Percentiles rank a stretch among this genome's conserved stretches.
Conservation (phyloP, 768 basidiomycete species). For the Boletus pseudo-olivaceus region DNA sequence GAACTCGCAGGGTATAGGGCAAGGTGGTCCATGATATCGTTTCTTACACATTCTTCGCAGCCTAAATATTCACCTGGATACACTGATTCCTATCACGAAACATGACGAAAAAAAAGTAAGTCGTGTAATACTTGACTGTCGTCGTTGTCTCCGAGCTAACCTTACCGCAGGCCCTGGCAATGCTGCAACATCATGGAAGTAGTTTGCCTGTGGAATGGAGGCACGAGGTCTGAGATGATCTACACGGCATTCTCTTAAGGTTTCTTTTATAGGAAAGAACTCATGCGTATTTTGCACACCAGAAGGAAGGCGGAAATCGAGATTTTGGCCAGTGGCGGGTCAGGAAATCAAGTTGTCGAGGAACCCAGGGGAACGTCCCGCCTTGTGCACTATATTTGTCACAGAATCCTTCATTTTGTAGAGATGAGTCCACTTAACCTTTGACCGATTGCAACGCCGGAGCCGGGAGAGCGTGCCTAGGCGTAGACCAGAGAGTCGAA, state of each 20-base stretch:
- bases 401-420: conserved; percentile 23
- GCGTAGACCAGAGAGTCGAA: no score
- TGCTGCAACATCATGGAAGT: conserved; percentile 46
- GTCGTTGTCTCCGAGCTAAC: background rate
- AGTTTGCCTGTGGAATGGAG: conserved; percentile 64
- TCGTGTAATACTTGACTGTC: background rate
- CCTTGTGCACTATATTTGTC: conserved; percentile 28
- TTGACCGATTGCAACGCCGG: background rate
- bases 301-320: conserved; percentile 96
- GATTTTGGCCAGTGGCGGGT: conserved; percentile 38
- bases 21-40: background rate
- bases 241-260: background rate
- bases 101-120: conserved; percentile 75
- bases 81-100: conserved; percentile 63
- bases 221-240: conserved; percentile 35
- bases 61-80: conserved; percentile 55
- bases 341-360: conserved; percentile 1
- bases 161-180: conserved; percentile 53
- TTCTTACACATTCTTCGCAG: conserved; percentile 34
- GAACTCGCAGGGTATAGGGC: conserved; percentile 59
- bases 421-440: conserved; percentile 23
- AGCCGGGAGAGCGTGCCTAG: no score
- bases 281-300: conserved; percentile 71
- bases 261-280: conserved; percentile 58
- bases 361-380: conserved; percentile 10